Percentiles rank a stretch among this genome's conserved stretches.
Conservation (phyloP, 2,329 filamentous ascomycete genomes). For the Colletotrichum siamense region DNA sequence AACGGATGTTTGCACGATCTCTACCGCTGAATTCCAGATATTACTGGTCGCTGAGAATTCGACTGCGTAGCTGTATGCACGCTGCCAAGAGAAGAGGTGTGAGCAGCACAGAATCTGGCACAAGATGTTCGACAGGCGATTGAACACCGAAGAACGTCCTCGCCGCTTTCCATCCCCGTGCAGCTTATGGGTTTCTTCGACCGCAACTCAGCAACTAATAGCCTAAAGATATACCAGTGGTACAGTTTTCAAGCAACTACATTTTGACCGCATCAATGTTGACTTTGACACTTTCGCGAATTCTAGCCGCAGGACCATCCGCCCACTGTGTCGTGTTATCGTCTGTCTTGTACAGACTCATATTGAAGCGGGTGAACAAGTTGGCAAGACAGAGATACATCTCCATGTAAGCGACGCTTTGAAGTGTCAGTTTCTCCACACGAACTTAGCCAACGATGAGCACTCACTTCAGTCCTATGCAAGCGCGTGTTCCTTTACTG, state of each 20-base stretch:
- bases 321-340: background rate
- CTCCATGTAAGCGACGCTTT: background rate
- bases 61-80: background rate
- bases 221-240: accelerated
- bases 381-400: background rate
- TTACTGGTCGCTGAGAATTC: background rate
- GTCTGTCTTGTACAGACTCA: background rate
- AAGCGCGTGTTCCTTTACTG: background rate
- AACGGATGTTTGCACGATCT: background rate
- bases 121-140: background rate
- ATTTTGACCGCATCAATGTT: background rate
- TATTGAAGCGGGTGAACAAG: background rate
- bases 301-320: background rate
- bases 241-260: background rate
- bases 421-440: background rate
- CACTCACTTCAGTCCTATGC: background rate
- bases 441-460: background rate
- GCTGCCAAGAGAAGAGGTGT: background rate
- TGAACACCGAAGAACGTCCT: background rate
- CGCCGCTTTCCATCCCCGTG: background rate
- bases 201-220: background rate
- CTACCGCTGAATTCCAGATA: background rate
- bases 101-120: background rate
- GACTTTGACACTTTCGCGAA: background rate
- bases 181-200: background rate